Conservation (phyloP, 2,329 filamentous ascomycete species). For the Emmonsiellopsis sp. region DNA sequence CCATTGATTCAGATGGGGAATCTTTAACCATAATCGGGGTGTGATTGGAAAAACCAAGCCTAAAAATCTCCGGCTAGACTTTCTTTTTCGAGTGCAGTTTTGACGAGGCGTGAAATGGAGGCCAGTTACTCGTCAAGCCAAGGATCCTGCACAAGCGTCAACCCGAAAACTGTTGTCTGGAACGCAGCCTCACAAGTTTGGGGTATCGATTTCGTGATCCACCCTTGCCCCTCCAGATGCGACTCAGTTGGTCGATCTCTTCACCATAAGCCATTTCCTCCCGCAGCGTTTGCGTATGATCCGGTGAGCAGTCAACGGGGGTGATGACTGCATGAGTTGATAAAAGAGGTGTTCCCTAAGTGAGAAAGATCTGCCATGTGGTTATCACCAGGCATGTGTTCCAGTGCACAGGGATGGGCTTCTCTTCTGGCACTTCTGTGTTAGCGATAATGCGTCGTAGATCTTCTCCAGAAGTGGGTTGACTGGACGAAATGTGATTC, state of each 20-base stretch:
- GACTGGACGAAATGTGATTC: neutral
- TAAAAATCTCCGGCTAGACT: too few relatives aligned
- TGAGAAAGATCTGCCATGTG: neutral
- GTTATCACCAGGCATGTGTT: neutral
- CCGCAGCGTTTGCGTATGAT: neutral
- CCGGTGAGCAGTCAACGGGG: neutral
- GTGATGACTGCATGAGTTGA: neutral
- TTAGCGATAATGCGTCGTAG: neutral
- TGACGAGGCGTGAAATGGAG: too few relatives aligned
- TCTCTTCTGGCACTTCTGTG: neutral
- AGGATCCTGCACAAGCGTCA: too few relatives aligned
- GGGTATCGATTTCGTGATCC: neutral
- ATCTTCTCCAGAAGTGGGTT: neutral
- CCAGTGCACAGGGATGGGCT: neutral
- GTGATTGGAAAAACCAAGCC: too few relatives aligned
- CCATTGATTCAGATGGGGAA: too few relatives aligned
- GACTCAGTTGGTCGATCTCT: neutral
- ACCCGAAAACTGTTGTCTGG: neutral
- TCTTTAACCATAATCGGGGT: too few relatives aligned
- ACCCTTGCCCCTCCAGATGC: neutral
- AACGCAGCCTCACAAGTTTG: neutral
- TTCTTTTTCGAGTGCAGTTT: too few relatives aligned
- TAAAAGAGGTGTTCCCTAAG: neutral
- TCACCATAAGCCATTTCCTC: neutral
- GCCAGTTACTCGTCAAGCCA: too few relatives aligned